phyloP scores from a whole-genome alignment of 805 yeast species.

The Starmerella cellae region DNA sequence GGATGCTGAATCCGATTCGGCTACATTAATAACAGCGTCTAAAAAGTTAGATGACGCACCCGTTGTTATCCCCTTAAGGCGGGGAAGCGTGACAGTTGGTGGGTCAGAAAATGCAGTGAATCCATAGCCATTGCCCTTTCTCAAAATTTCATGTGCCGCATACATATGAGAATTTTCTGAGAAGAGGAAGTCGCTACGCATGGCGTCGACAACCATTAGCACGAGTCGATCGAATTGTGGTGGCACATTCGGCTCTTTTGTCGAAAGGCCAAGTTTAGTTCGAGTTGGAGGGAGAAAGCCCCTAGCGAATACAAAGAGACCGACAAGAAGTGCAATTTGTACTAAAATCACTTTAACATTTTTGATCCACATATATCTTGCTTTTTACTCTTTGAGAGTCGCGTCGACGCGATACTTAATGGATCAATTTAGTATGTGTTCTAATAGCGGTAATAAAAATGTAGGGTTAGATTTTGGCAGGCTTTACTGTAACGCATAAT shows the following conservation, averaged over 20 bases:
- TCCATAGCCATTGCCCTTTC: slow-evolving; percentile 61
- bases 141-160: slow-evolving; percentile 50
- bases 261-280: slow-evolving; percentile 44
- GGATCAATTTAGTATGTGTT: background rate
- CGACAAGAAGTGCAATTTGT: slow-evolving; percentile 34
- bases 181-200: slow-evolving; percentile 77
- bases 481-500: too few relatives aligned
- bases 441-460: too few relatives aligned
- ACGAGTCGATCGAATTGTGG: slow-evolving; percentile 54
- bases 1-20: slow-evolving; percentile 70
- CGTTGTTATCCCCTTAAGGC: slow-evolving; percentile 59
- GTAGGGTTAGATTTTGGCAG: too few relatives aligned
- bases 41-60: slow-evolving; percentile 90
- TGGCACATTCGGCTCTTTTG: slow-evolving; percentile 17
- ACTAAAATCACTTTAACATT: slow-evolving; percentile 2
- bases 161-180: slow-evolving; percentile 51
- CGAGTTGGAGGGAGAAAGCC: slow-evolving; percentile 93
- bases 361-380: background rate
- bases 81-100: slow-evolving; percentile 91
- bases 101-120: slow-evolving; percentile 88
- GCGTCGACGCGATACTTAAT: background rate
- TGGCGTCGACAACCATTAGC: slow-evolving; percentile 82
- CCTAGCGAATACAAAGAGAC: slow-evolving; percentile 49
- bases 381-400: too few relatives aligned
- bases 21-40: slow-evolving; percentile 87